Evolutionary conservation across 75 land plant genomes (phyloP).

Genomic region (Pseudotsuga menziesii): DNA sequence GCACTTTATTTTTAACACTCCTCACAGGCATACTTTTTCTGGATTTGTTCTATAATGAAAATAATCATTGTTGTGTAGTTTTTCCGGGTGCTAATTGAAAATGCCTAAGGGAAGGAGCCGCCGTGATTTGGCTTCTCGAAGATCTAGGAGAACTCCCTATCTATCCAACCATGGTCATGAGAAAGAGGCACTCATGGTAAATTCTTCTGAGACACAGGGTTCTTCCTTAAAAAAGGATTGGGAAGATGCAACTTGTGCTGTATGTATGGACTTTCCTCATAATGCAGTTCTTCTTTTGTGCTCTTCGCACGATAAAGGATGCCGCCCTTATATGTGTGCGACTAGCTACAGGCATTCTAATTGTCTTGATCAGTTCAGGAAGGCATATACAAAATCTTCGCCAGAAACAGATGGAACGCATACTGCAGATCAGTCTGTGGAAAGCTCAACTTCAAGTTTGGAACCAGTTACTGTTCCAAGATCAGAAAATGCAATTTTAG

Average conservation of each 20-base stretch:
- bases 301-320: constrained; percentile 59
- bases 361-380: constrained; percentile 70
- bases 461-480: neutral
- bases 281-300: constrained; percentile 70
- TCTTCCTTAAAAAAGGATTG: constrained; percentile 34
- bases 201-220: neutral
- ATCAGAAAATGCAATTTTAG: neutral
- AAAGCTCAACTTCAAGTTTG: constrained; percentile 6
- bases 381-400: constrained; percentile 45
- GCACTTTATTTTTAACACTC: too few relatives aligned
- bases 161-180: neutral
- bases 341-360: constrained; percentile 67
- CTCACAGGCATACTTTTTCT: too few relatives aligned
- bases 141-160: constrained; percentile 13
- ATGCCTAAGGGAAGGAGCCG: constrained; percentile 14
- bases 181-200: neutral
- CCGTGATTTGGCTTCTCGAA: constrained; percentile 5
- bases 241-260: constrained; percentile 56
- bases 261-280: constrained; percentile 68
- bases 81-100: neutral
- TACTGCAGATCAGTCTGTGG: neutral
- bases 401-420: constrained; percentile 12
- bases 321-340: constrained; percentile 79
- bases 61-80: too few relatives aligned
- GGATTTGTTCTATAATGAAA: too few relatives aligned